Evolutionary conservation across 345 rosid species (phyloP), one percentile per base, ranked within the genome.

Genomic region (Eutrema yunnanense): DNA sequence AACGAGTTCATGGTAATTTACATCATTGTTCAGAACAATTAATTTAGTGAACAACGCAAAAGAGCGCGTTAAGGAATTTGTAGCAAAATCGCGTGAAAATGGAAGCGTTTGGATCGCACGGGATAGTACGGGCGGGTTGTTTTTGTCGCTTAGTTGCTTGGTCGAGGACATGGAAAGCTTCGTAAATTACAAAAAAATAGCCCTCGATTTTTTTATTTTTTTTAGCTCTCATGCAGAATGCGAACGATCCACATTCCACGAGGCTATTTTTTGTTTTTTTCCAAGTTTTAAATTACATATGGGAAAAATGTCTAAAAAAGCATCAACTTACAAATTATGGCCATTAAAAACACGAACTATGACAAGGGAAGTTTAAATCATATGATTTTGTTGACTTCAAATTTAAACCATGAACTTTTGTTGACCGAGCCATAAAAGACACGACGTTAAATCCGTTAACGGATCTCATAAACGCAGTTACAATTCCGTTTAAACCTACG

Each of bases 121-220:
- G n/a, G 10, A 0, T 22, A 32, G 76, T 72, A 63, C 76, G 57
- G 57, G 40, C 68, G 62, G 61, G 61, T 67, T 30, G 57, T 51
- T 67, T 74, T 75, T 68, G 79, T 74, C 73, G 44, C 63, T 13
- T 74, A 61, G 73, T 37, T 75, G 79, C 55, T 73, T 48, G 29
- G 16, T 38, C 29, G 19, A 34, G 11, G 46, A 47, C 65, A 36
- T 38, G 19, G 26, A 60, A 11, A 40, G 11, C 56, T 46, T 36
- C 13, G 2, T 44, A 48, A 48, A 32, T 34, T 54, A 43, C 41
- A 4, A 36, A 14, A 8, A 29, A 19, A 22, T 22, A 22, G 26
- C 26, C 26, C 26, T 22, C 26, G 2, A 22, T 22, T 22, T 22
- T 22, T 22, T 22, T 22, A 1, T 22, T 22, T 22, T 22, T 22